Conservation (phyloP, 805 yeast genomes). For the Yueomyces sp. region DNA sequence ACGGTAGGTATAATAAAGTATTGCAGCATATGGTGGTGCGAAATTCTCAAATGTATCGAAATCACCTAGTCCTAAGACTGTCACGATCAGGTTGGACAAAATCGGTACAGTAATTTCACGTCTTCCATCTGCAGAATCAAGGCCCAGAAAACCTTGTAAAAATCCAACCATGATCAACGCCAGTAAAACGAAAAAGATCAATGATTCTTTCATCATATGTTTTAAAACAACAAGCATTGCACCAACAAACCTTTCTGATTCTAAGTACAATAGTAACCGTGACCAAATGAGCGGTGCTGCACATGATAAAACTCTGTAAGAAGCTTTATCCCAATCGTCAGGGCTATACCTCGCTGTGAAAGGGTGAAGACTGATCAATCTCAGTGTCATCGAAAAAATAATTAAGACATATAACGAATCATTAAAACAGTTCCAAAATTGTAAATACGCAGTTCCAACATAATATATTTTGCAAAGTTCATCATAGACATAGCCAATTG, state of each 20-base stretch:
- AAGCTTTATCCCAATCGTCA: slow-evolving; percentile 35
- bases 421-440: slow-evolving; percentile 72
- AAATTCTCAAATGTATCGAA: slow-evolving; percentile 56
- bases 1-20: slow-evolving; percentile 63
- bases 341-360: slow-evolving; percentile 11
- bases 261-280: slow-evolving; percentile 60
- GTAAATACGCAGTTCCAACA: slow-evolving; percentile 57
- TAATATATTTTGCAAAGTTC: slow-evolving; percentile 62
- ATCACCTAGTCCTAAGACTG: slow-evolving; percentile 64
- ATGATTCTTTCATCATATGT: slow-evolving; percentile 76
- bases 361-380: slow-evolving; percentile 28
- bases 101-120: slow-evolving; percentile 59
- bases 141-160: slow-evolving; percentile 74
- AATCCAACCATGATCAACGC: slow-evolving; percentile 64
- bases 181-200: slow-evolving; percentile 67
- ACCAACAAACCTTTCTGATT: slow-evolving; percentile 72
- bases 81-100: slow-evolving; percentile 49
- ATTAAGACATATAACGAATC: slow-evolving; percentile 52
- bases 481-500: slow-evolving; percentile 52
- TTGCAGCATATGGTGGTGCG: slow-evolving; percentile 77
- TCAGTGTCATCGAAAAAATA: slow-evolving; percentile 36
- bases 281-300: slow-evolving; percentile 86
- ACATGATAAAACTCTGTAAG: slow-evolving; percentile 61
- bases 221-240: slow-evolving; percentile 78
- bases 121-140: slow-evolving; percentile 79